These are phyloP conservation scores for Zymoseptoria tritici DNA, from an alignment of 2,329 filamentous ascomycete genomes.

Conservation along the genomic window DNA sequence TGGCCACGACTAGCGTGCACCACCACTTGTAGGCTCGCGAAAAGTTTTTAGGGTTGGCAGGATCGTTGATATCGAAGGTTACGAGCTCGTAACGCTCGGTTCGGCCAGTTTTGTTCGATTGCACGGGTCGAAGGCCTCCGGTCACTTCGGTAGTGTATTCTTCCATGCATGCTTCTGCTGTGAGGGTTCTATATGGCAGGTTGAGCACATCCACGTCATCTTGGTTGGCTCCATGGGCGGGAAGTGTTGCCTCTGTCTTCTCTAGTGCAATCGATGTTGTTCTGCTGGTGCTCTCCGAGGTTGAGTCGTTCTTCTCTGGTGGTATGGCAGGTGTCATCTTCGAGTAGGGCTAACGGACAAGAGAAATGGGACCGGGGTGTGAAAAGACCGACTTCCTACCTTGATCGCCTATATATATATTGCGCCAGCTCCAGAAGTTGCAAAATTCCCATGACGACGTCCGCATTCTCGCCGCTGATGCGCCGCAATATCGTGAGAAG, in stretches of 20 bases:
- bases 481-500: neutral
- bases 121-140: slow-evolving; percentile 18
- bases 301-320: neutral
- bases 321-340: slow-evolving; percentile 1
- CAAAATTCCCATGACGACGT: neutral
- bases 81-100: slow-evolving; percentile 52
- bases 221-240: neutral
- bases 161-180: slow-evolving; percentile 17
- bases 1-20: slow-evolving; percentile 69
- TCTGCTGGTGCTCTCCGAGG: neutral
- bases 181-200: slow-evolving; percentile 18
- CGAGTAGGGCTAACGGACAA: neutral
- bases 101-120: slow-evolving; percentile 20
- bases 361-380: neutral
- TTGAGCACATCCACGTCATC: slow-evolving; percentile 12
- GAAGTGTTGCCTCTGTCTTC: slow-evolving; percentile 2
- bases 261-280: slow-evolving; percentile 1
- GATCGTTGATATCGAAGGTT: slow-evolving; percentile 56
- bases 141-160: slow-evolving; percentile 24
- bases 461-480: neutral
- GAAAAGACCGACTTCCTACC: neutral
- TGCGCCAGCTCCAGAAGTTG: neutral
- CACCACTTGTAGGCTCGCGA: slow-evolving; percentile 26
- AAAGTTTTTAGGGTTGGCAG: slow-evolving; percentile 28
- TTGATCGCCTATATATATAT: neutral